Evolutionary conservation across 2,329 filamentous ascomycete genomes (phyloP).

Genomic region (Alternaria triticina): DNA sequence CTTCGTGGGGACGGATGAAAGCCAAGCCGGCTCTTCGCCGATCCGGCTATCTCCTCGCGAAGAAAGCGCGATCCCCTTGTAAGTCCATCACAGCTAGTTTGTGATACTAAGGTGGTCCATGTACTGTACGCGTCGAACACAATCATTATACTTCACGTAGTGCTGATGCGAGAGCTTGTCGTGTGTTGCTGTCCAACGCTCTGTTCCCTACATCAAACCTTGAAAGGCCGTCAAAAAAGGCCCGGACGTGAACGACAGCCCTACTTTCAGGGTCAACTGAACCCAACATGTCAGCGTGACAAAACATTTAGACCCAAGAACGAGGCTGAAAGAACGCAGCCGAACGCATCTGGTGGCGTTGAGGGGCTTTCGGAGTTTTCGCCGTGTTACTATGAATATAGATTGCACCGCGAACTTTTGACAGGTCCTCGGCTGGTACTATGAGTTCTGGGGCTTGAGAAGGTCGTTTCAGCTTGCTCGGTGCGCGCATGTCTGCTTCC

Average conservation of each 20-base stretch:
- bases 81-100: neutral
- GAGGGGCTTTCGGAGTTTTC: neutral
- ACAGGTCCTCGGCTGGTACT: neutral
- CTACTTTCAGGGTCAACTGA: neutral
- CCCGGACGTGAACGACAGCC: neutral
- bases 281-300: neutral
- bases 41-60: neutral
- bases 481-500: neutral
- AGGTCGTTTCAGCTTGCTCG: neutral
- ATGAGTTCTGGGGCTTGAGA: neutral
- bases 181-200: neutral
- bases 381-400: neutral
- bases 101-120: neutral
- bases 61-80: neutral
- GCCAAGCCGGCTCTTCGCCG: neutral
- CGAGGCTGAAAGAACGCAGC: neutral
- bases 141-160: neutral
- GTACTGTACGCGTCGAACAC: neutral
- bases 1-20: neutral
- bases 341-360: neutral
- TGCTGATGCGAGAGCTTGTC: neutral
- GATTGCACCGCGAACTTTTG: neutral
- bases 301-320: neutral
- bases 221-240: neutral
- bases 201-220: neutral